Base-by-base conservation (phyloP, 352 stramenopile species). In the Globisporangium orthogonon region DNA sequence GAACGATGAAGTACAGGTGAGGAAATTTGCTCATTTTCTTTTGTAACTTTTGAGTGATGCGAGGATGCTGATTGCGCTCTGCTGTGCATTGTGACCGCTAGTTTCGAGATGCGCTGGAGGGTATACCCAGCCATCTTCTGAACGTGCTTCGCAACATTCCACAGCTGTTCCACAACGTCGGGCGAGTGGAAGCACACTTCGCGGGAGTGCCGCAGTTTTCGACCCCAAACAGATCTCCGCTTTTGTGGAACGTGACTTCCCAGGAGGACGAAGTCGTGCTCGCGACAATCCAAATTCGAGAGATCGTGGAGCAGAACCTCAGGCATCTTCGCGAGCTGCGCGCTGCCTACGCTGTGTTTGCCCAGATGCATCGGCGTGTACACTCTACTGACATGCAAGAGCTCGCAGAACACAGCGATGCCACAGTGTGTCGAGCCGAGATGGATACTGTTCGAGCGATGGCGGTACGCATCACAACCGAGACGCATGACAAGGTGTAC, bases 141-240 rank as follows among this genome's bases (percentile, higher is more conserved):
- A 78, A 69, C 40, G 71, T 92, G 1, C 67, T 92, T 11, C 78
- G 89, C 58, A 88, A 87, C 59, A 56, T 92, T 1, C 61, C 66
- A 0, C 81, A 84, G 39, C 46, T 87, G 2, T 89, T 92, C 46
- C 69, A 83, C 57, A 86, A 90, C 45, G 31, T 86, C 9, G 70
- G 69, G 17, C 76, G 83, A 9, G 77, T 92, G 35, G 79, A 90
- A 50, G 77, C 71, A 14, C 77, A 88, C 39, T 88, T 91, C 48
- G 63, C 77, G 10, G 48, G 67, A 3, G 69, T 72, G 10, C 54
- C 79, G 10, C 4, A 62, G 3, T 41, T 76, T 39, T 43, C 54
- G 18, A 48, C 51, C 1, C 40, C 63, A 23, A 66, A n/a, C 10
- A 49, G 30, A 14, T 33, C 40, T 29, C 78, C 73, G 3, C 86